These are phyloP conservation scores for Ulota crispa DNA, from an alignment of 225 moss, liverwort and hornwort genomes.

Conservation along the genomic window DNA sequence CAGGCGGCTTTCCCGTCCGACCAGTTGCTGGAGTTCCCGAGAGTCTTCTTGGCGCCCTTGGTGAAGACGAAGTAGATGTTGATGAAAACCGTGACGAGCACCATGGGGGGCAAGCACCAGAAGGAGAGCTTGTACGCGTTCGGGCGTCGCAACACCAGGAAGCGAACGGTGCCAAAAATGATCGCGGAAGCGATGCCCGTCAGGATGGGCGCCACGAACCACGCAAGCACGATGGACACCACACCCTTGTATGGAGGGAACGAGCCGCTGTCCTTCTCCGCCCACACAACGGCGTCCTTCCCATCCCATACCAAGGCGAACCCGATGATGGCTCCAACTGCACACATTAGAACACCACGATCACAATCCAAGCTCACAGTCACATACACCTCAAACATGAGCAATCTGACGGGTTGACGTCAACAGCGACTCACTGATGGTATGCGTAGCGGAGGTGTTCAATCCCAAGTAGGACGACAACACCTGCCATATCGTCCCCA, in stretches of 20 bases:
- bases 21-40: conserved; percentile 36
- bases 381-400: neutral
- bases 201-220: conserved; percentile 64
- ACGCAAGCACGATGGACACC: conserved; percentile 51
- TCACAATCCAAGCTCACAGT: neutral
- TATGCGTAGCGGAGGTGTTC: conserved; percentile 65
- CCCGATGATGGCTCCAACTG: conserved; percentile 69
- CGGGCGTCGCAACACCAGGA: conserved; percentile 49
- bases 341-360: neutral
- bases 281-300: conserved; percentile 57
- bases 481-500: conserved; percentile 69
- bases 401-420: neutral
- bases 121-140: conserved; percentile 51
- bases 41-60: conserved; percentile 67
- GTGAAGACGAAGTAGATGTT: conserved; percentile 77
- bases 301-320: conserved; percentile 75
- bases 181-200: conserved; percentile 39
- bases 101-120: conserved; percentile 64
- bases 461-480: conserved; percentile 60
- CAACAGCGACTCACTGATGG: conserved; percentile 52
- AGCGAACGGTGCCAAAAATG: conserved; percentile 40
- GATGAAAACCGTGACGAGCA: conserved; percentile 53
- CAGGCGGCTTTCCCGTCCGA: conserved; percentile 55
- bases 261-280: conserved; percentile 41
- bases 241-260: conserved; percentile 71